Base-by-base conservation (phyloP, 768 basidiomycete genomes). In the Calocybe gangraenosa region DNA sequence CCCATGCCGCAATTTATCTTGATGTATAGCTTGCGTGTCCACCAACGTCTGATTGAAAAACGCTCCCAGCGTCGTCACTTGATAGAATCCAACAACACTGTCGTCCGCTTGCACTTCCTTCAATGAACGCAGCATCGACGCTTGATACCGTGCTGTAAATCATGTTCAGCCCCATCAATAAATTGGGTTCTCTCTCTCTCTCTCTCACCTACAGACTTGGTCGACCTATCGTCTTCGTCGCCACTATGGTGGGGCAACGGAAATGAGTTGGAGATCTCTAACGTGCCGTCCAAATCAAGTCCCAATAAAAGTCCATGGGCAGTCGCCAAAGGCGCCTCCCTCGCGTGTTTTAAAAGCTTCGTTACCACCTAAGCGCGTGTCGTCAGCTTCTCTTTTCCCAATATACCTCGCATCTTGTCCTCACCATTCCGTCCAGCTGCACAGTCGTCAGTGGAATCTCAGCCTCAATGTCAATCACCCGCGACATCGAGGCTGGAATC, bases 61-160 rank as follows among this genome's bases (percentile, higher is more conserved):
- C 3, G 89, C 87, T 34, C 90, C 90, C 31, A 91, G 74, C 7
- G 82, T 81, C 20, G 85, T 91, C 35, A 88, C 87, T 59, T 95
- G 91, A 69, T 97, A 97, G 65, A 95, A 92, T 31, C 94, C 94
- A 44, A 96, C 86, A 25, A 93, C 80, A 52, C 84, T 91, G 65
- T 95, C 92, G 58, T 94, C 92, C 30, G 84, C 81, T 57, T 89
- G 86, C 44, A 94, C 92, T 62, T 94, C 92, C 59, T 90, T 88
- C 59, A 97, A 72, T 18, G 87, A 85, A 45, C 87, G 81, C 37
- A 93, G 71, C 89, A 93, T 90, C 46, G 82, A 76, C 28, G 77
- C 71, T 65, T 93, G 90, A 62, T 92, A 92, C 36, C 88, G 85
- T 44, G 75, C 85, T 90, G 57, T 39, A 52, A 58, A 36, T 37